These are phyloP conservation scores for Panicum hallii DNA, from an alignment of 202 grass and related monocot species.

Conservation along the genomic window DNA sequence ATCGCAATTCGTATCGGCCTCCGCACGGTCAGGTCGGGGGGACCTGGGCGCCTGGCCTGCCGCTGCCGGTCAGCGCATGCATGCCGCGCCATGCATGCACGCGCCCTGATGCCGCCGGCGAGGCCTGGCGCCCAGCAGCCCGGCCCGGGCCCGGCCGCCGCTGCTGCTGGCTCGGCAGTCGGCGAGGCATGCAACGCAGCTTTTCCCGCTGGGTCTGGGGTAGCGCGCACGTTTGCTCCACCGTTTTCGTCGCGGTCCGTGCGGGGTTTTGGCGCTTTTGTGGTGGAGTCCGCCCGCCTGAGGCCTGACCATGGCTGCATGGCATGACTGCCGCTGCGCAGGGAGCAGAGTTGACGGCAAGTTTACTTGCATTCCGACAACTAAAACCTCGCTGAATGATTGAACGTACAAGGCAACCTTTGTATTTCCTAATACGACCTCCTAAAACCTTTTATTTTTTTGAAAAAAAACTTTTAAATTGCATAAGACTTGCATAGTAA, in stretches of 20 bases:
- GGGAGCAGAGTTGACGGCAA: not conserved
- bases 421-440: not conserved
- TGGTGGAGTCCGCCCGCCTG: not conserved
- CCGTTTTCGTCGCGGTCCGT: conserved; percentile 7
- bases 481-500: not conserved
- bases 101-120: conserved; percentile 31
- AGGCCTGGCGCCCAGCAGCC: not conserved
- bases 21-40: not conserved
- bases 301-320: not conserved
- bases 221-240: conserved; percentile 39
- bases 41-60: not conserved
- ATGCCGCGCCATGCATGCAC: conserved; percentile 25
- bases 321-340: not conserved
- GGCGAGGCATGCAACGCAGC: not conserved
- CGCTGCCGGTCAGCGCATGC: not conserved
- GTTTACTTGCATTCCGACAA: not conserved
- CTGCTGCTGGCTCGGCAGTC: not conserved
- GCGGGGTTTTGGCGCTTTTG: not conserved
- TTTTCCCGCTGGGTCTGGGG: conserved; percentile 21
- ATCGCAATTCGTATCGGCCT: not conserved
- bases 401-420: not conserved
- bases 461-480: not conserved
- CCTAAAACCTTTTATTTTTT: no score
- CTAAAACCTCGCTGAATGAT: not conserved
- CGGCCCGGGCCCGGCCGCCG: not conserved